Percentiles rank a stretch among this genome's conserved stretches.
Evolutionary conservation across 176 grass and related monocot species (phyloP).

Genomic region (Carex myosuroides): DNA sequence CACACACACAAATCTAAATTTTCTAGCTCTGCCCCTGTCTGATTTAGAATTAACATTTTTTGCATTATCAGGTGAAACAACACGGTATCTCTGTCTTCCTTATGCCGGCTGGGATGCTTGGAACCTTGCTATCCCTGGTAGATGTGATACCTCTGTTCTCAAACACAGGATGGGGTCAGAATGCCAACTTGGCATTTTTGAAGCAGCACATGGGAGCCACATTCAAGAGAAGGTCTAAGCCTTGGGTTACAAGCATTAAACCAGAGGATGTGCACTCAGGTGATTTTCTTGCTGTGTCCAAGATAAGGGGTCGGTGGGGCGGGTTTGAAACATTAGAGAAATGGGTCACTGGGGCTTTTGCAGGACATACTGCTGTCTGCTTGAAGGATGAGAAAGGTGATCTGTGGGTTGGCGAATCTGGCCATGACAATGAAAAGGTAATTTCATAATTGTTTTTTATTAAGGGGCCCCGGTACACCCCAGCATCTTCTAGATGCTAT

Average conservation of each 20-base stretch:
- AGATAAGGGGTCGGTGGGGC: conserved; percentile 92
- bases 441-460: background rate
- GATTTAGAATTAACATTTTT: conserved; percentile 18
- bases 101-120: conserved; percentile 94
- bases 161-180: conserved; percentile 85
- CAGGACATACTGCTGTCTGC: conserved; percentile 89
- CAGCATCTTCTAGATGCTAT: too few relatives aligned
- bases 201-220: conserved; percentile 87
- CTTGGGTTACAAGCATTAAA: conserved; percentile 51
- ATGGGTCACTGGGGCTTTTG: conserved; percentile 97
- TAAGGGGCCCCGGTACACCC: too few relatives aligned
- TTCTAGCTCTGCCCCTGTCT: background rate
- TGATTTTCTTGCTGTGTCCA: conserved; percentile 86
- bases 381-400: conserved; percentile 82
- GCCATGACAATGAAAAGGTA: conserved; percentile 93
- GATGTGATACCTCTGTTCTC: conserved; percentile 92
- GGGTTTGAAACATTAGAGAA: conserved; percentile 95
- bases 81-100: conserved; percentile 88
- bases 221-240: conserved; percentile 60
- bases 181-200: conserved; percentile 86
- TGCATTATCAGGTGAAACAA: conserved; percentile 72
- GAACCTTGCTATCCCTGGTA: conserved; percentile 71
- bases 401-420: conserved; percentile 91
- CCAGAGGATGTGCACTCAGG: conserved; percentile 73
- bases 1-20: too few relatives aligned